Conservation (phyloP, 257 asterid species). For the Primulina huaijiensis region DNA sequence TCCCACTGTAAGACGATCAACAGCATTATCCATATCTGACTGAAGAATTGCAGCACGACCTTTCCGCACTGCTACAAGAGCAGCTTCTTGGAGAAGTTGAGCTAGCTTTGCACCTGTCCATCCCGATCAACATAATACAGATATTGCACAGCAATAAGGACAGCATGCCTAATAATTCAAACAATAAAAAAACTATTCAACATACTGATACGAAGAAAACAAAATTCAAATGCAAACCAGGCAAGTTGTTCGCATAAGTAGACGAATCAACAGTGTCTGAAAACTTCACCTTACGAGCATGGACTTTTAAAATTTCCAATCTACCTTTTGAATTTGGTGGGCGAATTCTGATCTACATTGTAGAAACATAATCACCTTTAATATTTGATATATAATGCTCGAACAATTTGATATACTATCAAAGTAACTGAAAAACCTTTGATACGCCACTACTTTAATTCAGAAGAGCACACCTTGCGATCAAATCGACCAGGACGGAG, state of each 20-base stretch:
- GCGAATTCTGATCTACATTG: constrained; percentile 64
- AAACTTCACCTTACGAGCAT: constrained; percentile 79
- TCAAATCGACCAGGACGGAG: constrained; percentile 99
- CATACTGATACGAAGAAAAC: neutral
- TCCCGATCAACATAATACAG: constrained; percentile 47
- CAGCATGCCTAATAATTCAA: constrained; percentile 8
- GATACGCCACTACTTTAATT: constrained; percentile 5
- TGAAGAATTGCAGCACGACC: constrained; percentile 70
- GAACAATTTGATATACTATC: constrained; percentile 5
- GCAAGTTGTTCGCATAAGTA: constrained; percentile 79
- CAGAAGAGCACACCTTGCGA: constrained; percentile 73
- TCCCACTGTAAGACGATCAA: constrained; percentile 94
- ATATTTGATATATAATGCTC: neutral
- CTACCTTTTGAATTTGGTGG: constrained; percentile 99
- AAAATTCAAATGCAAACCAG: constrained; percentile 49
- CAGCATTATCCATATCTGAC: constrained; percentile 93
- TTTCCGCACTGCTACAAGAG: constrained; percentile 96
- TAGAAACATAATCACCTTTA: constrained; percentile 17
- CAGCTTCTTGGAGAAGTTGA: constrained; percentile 97
- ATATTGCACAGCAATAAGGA: constrained; percentile 15
- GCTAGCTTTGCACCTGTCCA: constrained; percentile 99
- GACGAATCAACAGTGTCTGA: constrained; percentile 80
- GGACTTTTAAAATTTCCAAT: constrained; percentile 84
- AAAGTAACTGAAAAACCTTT: constrained; percentile 14
- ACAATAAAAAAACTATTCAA: neutral